Conservation (phyloP, 192 early-diverging fungal species). For the Coemansia sp. region DNA sequence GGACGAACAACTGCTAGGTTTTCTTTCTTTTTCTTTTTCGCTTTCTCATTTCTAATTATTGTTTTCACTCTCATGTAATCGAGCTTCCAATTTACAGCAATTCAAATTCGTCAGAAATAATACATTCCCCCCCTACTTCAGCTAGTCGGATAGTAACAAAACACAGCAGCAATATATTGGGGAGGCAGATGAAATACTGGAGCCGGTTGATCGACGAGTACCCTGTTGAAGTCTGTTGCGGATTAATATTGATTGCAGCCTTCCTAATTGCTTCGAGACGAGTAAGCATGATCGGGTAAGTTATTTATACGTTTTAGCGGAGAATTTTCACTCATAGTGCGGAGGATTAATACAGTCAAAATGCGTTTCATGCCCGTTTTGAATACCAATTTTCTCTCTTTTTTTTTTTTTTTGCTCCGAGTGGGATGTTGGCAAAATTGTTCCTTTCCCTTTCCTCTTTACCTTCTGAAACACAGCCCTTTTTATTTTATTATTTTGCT, state of each 20-base stretch:
- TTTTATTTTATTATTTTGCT: not conserved
- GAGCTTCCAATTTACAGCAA: not conserved
- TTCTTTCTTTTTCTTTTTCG: not conserved
- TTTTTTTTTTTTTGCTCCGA: not conserved
- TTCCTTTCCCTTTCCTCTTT: not conserved
- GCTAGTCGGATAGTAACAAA: too few species aligned
- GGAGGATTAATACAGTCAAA: not conserved
- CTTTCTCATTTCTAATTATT: not conserved
- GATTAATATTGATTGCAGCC: constrained; percentile 1
- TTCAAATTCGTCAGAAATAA: not conserved
- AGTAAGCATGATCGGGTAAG: constrained; percentile 21
- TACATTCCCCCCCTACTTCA: too few species aligned
- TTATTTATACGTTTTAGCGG: constrained; percentile 10
- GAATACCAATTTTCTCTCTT: not conserved
- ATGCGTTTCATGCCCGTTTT: not conserved
- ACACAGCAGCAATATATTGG: not conserved
- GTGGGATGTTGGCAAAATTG: too few species aligned
- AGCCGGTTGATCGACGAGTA: not conserved
- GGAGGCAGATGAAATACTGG: not conserved
- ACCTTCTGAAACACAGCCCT: not conserved
- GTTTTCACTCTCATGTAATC: not conserved
- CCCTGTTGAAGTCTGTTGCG: not conserved
- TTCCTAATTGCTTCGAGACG: not conserved
- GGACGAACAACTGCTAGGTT: too few species aligned
- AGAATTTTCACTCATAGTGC: constrained; percentile 10